A percentile compares a stretch with the other conserved stretches of the same genome.
Conservation (phyloP, 2,329 filamentous ascomycete genomes). For the Paecilomyces niveus region DNA sequence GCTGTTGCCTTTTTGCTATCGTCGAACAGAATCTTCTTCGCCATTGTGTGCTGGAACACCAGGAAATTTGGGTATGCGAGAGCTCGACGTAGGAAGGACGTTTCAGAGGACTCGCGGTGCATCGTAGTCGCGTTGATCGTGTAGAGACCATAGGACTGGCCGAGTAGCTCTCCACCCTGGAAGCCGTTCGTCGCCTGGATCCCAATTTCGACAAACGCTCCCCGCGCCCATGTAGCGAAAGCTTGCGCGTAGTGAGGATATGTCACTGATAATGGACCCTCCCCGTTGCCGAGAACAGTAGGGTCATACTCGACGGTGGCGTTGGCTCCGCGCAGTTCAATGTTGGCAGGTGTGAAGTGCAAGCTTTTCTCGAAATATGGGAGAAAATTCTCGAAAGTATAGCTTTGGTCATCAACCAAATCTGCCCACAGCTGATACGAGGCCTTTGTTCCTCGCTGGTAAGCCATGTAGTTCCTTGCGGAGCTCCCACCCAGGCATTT, state of each 20-base stretch:
- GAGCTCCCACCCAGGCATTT: not conserved
- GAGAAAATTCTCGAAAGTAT: not conserved
- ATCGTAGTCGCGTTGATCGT: not conserved
- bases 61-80: not conserved
- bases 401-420: not conserved
- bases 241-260: not conserved
- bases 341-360: not conserved
- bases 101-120: not conserved
- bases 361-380: not conserved
- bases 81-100: not conserved
- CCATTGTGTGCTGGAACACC: not conserved
- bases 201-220: not conserved
- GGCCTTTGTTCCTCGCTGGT: not conserved
- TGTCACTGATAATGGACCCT: not conserved
- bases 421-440: not conserved
- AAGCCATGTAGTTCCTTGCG: not conserved
- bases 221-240: not conserved
- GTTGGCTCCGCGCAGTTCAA: not conserved
- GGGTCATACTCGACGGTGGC: not conserved
- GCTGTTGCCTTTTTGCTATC: not conserved
- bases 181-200: not conserved
- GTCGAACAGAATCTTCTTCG: not conserved
- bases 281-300: not conserved
- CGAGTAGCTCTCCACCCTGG: not conserved
- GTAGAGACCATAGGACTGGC: not conserved